These are phyloP conservation scores for Phylloporus arenicola DNA, from an alignment of 768 basidiomycete genomes.

Conservation along the genomic window DNA sequence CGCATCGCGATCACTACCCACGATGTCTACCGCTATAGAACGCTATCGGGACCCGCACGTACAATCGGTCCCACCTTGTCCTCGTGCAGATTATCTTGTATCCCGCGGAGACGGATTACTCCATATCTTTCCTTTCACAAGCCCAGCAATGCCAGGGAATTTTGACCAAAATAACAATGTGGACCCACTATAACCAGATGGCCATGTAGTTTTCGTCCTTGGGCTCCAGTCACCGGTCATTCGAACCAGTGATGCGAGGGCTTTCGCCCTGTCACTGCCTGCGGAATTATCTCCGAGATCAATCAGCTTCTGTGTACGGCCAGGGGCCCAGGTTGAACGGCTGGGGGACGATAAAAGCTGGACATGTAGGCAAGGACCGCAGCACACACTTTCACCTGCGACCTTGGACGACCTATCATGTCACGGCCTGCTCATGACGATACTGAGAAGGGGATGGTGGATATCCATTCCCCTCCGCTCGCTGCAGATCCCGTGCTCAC, in stretches of 20 bases:
- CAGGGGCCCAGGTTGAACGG: background rate
- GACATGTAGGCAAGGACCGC: background rate
- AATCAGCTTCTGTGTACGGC: slow-evolving; percentile 7
- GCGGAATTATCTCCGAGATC: slow-evolving; percentile 15
- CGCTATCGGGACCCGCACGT: slow-evolving; percentile 9
- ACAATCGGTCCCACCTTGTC: background rate
- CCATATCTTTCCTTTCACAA: background rate
- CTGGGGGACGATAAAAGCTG: slow-evolving; percentile 21
- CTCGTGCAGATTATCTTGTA: background rate
- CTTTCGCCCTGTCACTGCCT: slow-evolving; percentile 1
- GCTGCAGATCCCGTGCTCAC: slow-evolving; percentile 26
- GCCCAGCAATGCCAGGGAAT: background rate
- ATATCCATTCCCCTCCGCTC: slow-evolving; percentile 34
- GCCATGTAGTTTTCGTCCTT: background rate
- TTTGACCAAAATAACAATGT: slow-evolving; percentile 1
- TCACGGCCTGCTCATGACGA: slow-evolving; percentile 44
- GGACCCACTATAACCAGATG: background rate
- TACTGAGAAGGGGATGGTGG: slow-evolving; percentile 55
- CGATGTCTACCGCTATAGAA: background rate
- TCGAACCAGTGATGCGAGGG: slow-evolving; percentile 2
- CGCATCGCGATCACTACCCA: too few relatives aligned
- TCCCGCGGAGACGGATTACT: background rate
- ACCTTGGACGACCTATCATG: slow-evolving; percentile 29
- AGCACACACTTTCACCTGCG: slow-evolving; percentile 1
- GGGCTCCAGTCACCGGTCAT: background rate